A percentile compares a stretch with the other conserved stretches of the same genome.
These are phyloP conservation scores for Tylopilus vinaceipallidus DNA, from an alignment of 768 basidiomycete species.

Conservation along the genomic window DNA sequence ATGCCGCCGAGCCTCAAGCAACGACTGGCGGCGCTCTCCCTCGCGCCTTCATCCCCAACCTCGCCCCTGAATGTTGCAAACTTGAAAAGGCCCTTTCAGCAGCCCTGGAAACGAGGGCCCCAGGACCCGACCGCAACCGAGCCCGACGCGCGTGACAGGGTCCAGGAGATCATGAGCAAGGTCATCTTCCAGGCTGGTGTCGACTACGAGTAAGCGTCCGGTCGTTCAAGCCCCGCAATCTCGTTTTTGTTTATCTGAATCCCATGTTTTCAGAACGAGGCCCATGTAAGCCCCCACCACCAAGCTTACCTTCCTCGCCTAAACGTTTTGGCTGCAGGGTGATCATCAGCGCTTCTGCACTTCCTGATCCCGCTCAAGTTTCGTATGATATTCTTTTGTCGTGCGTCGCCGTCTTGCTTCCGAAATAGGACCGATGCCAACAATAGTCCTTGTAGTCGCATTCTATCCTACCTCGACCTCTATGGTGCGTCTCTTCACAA, in stretches of 20 bases:
- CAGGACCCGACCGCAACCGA: constrained; percentile 25
- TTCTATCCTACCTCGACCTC: constrained; percentile 75
- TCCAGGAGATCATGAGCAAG: constrained; percentile 65
- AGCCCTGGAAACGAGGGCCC: constrained; percentile 50
- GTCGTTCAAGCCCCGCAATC: not conserved
- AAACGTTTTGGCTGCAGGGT: constrained; percentile 54
- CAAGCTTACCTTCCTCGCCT: not conserved
- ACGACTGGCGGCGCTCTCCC: constrained; percentile 59
- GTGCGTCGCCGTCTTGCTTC: constrained; percentile 42
- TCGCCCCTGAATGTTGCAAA: constrained; percentile 27
- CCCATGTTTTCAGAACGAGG: constrained; percentile 56
- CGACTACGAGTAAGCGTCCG: constrained; percentile 73
- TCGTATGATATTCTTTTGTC: constrained; percentile 74
- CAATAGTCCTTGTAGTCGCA: constrained; percentile 47
- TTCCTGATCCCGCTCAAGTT: constrained; percentile 76
- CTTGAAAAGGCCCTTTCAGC: constrained; percentile 42
- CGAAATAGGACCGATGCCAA: constrained; percentile 3
- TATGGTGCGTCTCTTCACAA: constrained; percentile 53
- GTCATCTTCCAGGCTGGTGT: constrained; percentile 89
- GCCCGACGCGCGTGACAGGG: constrained; percentile 37
- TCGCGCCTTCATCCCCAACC: constrained; percentile 50
- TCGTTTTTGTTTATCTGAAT: constrained; percentile 21
- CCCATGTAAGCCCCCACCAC: constrained; percentile 67
- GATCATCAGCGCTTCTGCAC: constrained; percentile 75
- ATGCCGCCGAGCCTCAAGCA: constrained; percentile 57